These are phyloP conservation scores for Trichosporon ovoides DNA, from an alignment of 1,284 basidiomycete species.

Conservation along the genomic window DNA sequence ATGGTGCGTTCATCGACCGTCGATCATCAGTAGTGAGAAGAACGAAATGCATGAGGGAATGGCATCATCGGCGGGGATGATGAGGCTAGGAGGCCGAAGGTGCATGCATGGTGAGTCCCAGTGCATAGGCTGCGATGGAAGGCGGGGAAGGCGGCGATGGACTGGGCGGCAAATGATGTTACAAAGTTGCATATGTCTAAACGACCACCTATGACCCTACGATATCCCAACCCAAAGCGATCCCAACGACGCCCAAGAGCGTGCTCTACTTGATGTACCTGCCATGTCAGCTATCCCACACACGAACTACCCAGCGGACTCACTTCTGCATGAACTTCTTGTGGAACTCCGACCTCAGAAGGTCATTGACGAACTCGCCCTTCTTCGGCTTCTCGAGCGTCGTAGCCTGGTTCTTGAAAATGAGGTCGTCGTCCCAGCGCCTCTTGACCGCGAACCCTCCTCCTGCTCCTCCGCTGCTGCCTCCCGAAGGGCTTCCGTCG, in stretches of 20 bases:
- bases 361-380: conserved; percentile 85
- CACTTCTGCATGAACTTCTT: conserved; percentile 49
- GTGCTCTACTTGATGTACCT: too few relatives aligned
- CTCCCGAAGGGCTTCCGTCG: conserved; percentile 36
- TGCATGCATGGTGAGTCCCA: background rate
- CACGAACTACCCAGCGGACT: conserved; percentile 5
- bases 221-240: background rate
- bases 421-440: conserved; percentile 92
- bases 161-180: background rate
- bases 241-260: background rate
- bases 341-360: conserved; percentile 86
- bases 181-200: too few relatives aligned
- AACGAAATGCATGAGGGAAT: background rate
- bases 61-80: background rate
- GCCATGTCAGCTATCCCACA: conserved; percentile 11
- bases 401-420: conserved; percentile 94
- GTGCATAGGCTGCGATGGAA: background rate
- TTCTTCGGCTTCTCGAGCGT: conserved; percentile 59
- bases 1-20: background rate
- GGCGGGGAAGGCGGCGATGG: background rate
- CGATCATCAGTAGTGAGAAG: background rate
- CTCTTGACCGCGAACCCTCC: conserved; percentile 75
- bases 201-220: background rate
- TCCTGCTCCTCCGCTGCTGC: conserved; percentile 13
- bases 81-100: background rate